Evolutionary conservation across 2,329 filamentous ascomycete genomes (phyloP).

Genomic region (Arthrobotrys entomopaga): DNA sequence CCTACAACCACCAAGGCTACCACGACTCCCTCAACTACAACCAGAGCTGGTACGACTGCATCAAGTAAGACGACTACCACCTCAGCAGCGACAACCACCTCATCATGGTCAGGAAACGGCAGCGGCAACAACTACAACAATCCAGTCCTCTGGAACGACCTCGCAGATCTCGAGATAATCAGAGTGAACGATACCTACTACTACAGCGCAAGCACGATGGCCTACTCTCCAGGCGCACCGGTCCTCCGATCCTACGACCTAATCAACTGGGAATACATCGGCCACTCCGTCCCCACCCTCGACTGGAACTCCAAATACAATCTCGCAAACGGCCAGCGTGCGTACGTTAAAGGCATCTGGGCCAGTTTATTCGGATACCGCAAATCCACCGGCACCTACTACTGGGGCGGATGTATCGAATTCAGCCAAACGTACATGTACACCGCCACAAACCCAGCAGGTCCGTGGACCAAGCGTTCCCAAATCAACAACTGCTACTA

Average conservation of each 20-base stretch:
- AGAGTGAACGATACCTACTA: constrained; percentile 67
- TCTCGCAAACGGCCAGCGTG: constrained; percentile 63
- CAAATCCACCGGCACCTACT: constrained; percentile 65
- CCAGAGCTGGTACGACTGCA: background rate
- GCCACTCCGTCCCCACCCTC: constrained; percentile 61
- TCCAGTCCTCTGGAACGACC: constrained; percentile 69
- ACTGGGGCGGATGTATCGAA: constrained; percentile 70
- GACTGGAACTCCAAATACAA: constrained; percentile 63
- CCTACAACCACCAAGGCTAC: constrained; percentile 13
- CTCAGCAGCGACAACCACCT: background rate
- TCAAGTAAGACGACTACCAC: constrained; percentile 1
- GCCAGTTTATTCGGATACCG: constrained; percentile 68
- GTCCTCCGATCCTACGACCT: constrained; percentile 69
- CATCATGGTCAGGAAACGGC: constrained; percentile 35
- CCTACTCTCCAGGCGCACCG: constrained; percentile 69
- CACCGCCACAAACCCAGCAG: constrained; percentile 63
- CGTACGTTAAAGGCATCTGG: constrained; percentile 69
- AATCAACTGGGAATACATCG: constrained; percentile 66
- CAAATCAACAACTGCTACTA: constrained; percentile 67
- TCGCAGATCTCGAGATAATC: constrained; percentile 69
- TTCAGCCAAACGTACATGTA: constrained; percentile 68
- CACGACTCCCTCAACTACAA: constrained; percentile 2
- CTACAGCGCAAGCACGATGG: constrained; percentile 69
- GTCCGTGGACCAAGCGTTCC: constrained; percentile 64
- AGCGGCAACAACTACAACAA: constrained; percentile 63